Conservation (phyloP, 2,329 filamentous ascomycete genomes). For the Aspergillus brunneoviolaceus region DNA sequence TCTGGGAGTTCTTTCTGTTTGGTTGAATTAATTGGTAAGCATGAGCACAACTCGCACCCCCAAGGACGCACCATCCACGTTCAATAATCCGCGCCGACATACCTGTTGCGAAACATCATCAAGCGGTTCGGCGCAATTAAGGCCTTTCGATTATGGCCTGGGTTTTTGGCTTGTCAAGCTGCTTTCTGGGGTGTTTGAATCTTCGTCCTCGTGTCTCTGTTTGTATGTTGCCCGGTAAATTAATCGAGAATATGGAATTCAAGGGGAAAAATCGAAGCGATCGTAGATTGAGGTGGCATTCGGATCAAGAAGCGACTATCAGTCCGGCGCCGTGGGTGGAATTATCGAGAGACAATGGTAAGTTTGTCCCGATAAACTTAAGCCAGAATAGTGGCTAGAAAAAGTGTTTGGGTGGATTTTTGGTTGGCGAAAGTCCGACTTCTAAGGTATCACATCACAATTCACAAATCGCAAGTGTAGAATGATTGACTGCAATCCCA, state of each 20-base stretch:
- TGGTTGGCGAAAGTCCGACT: neutral
- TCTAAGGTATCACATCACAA: conserved; percentile 2
- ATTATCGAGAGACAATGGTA: neutral
- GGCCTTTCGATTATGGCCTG: neutral
- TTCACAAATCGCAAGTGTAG: neutral
- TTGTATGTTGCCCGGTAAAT: neutral
- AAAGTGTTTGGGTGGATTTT: neutral
- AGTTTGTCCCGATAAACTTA: neutral
- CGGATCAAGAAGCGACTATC: conserved; percentile 7
- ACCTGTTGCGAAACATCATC: conserved; percentile 52
- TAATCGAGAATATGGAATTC: neutral
- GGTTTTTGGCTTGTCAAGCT: too few relatives aligned
- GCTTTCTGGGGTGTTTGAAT: neutral
- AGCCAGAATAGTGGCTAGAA: neutral
- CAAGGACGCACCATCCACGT: conserved; percentile 6
- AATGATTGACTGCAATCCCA: neutral
- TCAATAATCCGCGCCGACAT: conserved; percentile 22
- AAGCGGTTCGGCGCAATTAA: neutral
- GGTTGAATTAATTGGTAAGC: conserved; percentile 15
- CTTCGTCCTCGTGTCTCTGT: neutral
- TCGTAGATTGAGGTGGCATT: conserved; percentile 11
- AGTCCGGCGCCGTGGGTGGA: neutral
- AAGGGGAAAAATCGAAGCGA: neutral
- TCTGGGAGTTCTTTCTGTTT: conserved; percentile 72
- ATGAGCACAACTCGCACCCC: conserved; percentile 1